Percentiles rank a stretch among this genome's conserved stretches.
Evolutionary conservation across 768 basidiomycete genomes (phyloP).

Genomic region (Suillus lakei): DNA sequence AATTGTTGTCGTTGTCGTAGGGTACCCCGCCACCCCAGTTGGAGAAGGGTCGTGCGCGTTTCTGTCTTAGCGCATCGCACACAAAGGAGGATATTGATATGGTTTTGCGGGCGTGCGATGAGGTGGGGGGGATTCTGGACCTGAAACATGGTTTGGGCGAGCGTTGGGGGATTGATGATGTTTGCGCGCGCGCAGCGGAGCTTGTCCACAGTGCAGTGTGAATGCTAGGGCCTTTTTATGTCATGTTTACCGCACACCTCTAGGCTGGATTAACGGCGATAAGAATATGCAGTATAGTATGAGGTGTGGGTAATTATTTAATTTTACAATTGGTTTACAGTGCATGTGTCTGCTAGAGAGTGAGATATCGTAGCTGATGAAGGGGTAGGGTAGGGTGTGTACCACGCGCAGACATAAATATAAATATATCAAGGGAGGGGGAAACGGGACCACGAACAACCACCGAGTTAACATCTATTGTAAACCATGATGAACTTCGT

Average conservation of each 20-base stretch:
- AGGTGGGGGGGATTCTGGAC: conserved; percentile 88
- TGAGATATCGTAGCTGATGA: background rate
- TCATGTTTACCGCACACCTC: too few relatives aligned
- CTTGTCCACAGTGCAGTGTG: conserved; percentile 52
- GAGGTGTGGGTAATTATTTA: background rate
- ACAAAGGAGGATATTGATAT: conserved; percentile 96
- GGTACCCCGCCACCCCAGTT: conserved; percentile 91
- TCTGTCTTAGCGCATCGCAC: conserved; percentile 94
- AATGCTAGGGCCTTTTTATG: background rate
- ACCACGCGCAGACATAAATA: background rate
- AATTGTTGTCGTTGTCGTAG: conserved; percentile 89
- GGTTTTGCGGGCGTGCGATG: conserved; percentile 86
- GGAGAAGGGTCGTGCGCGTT: conserved; percentile 86
- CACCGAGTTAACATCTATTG: background rate
- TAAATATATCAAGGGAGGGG: background rate
- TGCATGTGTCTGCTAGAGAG: background rate
- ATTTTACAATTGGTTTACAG: background rate
- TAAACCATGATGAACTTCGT: background rate
- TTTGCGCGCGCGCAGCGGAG: conserved; percentile 74
- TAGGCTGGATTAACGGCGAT: too few relatives aligned
- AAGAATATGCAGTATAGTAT: background rate
- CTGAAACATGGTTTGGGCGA: conserved; percentile 80
- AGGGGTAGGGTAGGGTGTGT: background rate
- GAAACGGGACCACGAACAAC: background rate
- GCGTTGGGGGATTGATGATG: conserved; percentile 80